Evolutionary conservation across 75 land plant species (phyloP).

Genomic region (Selaginella moellendorffii): DNA sequence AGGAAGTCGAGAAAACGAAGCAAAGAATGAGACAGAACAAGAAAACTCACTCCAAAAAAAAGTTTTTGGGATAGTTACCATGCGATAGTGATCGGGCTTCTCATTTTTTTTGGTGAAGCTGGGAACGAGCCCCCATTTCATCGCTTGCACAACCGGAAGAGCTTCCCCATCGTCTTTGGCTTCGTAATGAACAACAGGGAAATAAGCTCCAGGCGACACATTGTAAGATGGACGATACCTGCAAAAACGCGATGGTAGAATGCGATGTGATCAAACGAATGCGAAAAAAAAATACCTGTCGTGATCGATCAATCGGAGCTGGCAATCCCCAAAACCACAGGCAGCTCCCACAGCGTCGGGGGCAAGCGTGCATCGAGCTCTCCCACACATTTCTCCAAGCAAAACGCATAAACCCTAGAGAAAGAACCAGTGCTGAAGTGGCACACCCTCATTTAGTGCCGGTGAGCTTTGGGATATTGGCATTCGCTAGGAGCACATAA

Average conservation of each 20-base stretch:
- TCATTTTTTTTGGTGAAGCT: slow-evolving; percentile 83
- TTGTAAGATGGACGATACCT: slow-evolving; percentile 78
- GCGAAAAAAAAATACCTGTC: slow-evolving; percentile 30
- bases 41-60: slow-evolving; percentile 6
- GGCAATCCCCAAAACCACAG: slow-evolving; percentile 29
- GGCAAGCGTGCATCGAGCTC: slow-evolving; percentile 65
- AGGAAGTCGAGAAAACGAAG: neutral
- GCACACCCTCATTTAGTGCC: neutral
- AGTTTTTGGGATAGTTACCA: slow-evolving; percentile 35
- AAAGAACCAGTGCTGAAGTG: neutral
- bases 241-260: slow-evolving; percentile 1
- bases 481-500: neutral
- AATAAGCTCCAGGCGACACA: slow-evolving; percentile 60
- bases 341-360: slow-evolving; percentile 43
- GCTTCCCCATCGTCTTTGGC: slow-evolving; percentile 18
- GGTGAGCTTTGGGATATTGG: neutral
- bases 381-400: slow-evolving; percentile 75
- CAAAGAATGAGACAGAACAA: neutral
- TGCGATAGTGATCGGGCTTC: slow-evolving; percentile 66
- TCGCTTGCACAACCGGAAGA: slow-evolving; percentile 53
- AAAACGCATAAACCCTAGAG: neutral
- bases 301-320: slow-evolving; percentile 21
- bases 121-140: slow-evolving; percentile 96
- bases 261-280: neutral
- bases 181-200: slow-evolving; percentile 52